phyloP scores from a whole-genome alignment of 2,329 filamentous ascomycete species.

The Paracorniculantispora psalliotae region DNA sequence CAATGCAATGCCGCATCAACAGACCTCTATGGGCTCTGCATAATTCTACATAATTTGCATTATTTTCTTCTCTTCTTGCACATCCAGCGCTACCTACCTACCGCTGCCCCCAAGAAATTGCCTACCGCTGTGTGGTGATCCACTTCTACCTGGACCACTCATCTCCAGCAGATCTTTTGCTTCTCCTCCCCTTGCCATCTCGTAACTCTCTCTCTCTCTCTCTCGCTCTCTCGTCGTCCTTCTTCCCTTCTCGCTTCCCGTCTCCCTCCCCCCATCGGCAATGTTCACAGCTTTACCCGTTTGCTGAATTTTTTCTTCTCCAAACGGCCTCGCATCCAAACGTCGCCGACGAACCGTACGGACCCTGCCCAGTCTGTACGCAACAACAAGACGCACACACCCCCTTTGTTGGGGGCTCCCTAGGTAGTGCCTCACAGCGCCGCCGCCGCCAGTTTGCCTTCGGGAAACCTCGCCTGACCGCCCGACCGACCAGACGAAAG shows the following conservation, averaged over 20 bases:
- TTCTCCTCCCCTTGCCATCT: slow-evolving; percentile 14
- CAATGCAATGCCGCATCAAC: neutral
- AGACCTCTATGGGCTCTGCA: too few relatives aligned
- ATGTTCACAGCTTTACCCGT: slow-evolving; percentile 1
- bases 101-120: slow-evolving; percentile 10
- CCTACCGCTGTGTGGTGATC: slow-evolving; percentile 8
- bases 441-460: neutral
- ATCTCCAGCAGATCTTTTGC: slow-evolving; percentile 17
- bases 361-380: neutral
- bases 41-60: too few relatives aligned
- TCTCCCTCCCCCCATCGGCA: slow-evolving; percentile 9
- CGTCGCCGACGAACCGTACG: neutral
- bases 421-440: slow-evolving; percentile 2
- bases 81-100: too few relatives aligned
- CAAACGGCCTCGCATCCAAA: neutral
- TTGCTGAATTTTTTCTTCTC: neutral
- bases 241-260: neutral
- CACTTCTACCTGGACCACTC: slow-evolving; percentile 13
- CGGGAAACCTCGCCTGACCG: neutral
- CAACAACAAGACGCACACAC: neutral
- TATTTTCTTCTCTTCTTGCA: neutral
- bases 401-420: slow-evolving; percentile 10
- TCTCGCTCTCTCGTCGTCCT: neutral
- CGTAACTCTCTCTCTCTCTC: neutral
- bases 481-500: neutral